Evolutionary conservation across 345 rosid genomes (phyloP).

Genomic region (Syzygium aromaticum): DNA sequence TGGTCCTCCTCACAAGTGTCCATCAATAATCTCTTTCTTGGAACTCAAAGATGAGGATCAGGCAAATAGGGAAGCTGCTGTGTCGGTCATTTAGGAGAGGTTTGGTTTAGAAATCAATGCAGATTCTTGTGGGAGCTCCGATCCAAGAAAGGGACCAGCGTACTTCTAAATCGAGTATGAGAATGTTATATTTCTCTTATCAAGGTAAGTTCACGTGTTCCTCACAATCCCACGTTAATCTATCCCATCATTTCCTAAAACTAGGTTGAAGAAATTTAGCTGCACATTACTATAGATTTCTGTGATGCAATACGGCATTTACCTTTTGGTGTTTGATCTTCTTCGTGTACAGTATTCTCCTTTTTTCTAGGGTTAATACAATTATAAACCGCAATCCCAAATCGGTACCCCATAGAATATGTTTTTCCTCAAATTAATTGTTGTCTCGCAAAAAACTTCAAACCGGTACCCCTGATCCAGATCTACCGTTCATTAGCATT

Average conservation of each 20-base stretch:
- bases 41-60: background rate
- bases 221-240: background rate
- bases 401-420: background rate
- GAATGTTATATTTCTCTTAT: background rate
- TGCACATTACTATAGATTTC: background rate
- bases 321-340: too few species aligned
- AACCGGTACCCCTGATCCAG: background rate
- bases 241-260: background rate
- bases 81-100: background rate
- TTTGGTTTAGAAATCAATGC: background rate
- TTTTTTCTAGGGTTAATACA: background rate
- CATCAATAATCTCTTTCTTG: background rate
- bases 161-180: conserved; percentile 2
- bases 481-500: background rate
- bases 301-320: too few species aligned
- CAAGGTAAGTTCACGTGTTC: conserved; percentile 4
- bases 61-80: background rate
- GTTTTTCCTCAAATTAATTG: background rate
- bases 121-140: background rate
- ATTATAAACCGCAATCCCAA: background rate
- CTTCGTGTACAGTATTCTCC: background rate
- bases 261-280: background rate
- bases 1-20: background rate
- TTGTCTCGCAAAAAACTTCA: accelerated
- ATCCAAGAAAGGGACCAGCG: background rate